Evolutionary conservation across 345 rosid genomes (phyloP), one percentile per base, ranked within the genome.

Genomic region (Brassica carinata): DNA sequence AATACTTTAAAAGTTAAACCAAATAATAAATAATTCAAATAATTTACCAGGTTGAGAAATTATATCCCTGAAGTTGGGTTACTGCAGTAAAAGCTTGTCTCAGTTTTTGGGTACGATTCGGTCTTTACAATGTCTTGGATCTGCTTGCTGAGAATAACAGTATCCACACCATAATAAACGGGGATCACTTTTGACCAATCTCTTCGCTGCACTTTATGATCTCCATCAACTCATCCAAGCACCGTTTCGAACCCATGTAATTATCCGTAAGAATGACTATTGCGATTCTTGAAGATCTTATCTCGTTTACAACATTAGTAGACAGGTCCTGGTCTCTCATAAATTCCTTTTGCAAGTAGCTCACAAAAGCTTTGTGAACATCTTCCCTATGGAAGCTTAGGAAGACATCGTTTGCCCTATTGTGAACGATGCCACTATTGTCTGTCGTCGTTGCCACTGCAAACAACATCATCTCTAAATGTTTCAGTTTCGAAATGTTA

Each of bases 141-240:
- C 40, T 30, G 68, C 40, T 3, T 30, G 10, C 2, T 30, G 68
- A 64, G 0, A 30, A 30, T 18, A 30, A 9, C 19, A 64, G 2
- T 10, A 5, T 30, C 68, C 23, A 64, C 68, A 31, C 2, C 68
- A 64, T 64, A 6, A 31, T 1, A 64, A 31, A 64, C 2, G 43
- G 43, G 43, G 3, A 64, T 64, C 43, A 64, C 68, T 64, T 64
- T 64, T 30, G 19, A 30, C 68, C 68, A 64, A 6, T 31, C 68
- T 64, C 68, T 64, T 64, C 19, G 11, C 43, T 0, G 43, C 68
- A 64, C 2, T 64, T n/a, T 31, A 64, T 31, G 23, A 64, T 64
- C 43, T 64, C 43, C 23, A 64, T 43, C 43, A 64, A 31, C 68
- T 64, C 43, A 64, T 64, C 43, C 43, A 64, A n/a, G 40, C 68